These are phyloP conservation scores for Leccinum barrowsii DNA, from an alignment of 768 basidiomycete genomes.

Conservation along the genomic window DNA sequence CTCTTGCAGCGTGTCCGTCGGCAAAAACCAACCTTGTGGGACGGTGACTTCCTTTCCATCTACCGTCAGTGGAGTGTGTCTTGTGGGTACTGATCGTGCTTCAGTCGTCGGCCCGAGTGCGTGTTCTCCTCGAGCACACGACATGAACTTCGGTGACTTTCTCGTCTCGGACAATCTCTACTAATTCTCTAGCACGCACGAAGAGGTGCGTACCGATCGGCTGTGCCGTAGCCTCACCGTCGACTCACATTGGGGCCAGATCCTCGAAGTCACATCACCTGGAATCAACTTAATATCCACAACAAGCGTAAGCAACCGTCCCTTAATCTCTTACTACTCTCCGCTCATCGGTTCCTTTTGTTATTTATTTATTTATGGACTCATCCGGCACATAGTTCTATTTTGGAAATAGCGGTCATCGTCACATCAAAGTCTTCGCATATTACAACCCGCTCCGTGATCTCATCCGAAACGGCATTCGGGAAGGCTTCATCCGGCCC, in stretches of 20 bases:
- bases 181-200: constrained; percentile 24
- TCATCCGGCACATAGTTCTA: not conserved
- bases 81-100: no score
- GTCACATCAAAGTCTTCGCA: constrained; percentile 71
- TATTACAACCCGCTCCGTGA: constrained; percentile 83
- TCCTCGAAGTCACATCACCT: constrained; percentile 87
- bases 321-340: not conserved
- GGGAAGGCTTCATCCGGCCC: constrained; percentile 71
- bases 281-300: constrained; percentile 90
- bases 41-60: constrained; percentile 98
- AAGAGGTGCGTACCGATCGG: constrained; percentile 54
- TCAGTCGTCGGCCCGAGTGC: not conserved
- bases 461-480: constrained; percentile 64
- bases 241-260: constrained; percentile 34
- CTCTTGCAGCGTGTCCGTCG: not conserved
- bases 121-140: not conserved
- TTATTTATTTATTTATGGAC: not conserved
- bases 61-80: constrained; percentile 61
- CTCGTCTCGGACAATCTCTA: not conserved
- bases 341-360: not conserved
- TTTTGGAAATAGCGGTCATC: constrained; percentile 58
- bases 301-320: constrained; percentile 58
- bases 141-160: not conserved
- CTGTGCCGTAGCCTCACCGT: not conserved
- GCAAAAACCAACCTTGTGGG: constrained; percentile 73